A percentile compares a stretch with the other conserved stretches of the same genome.
phyloP scores from a whole-genome alignment of 306 rosid species.

The cucumber (Cucumis sativus) region Cucumber_9930_V3 NC_026659.2:1470501-1471000 shows the following conservation, averaged over 20 bases:
- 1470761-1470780: too few species aligned
- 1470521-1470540: background rate
- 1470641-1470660: background rate
- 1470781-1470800: background rate
- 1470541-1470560: background rate
- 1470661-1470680: background rate
- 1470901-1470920: slow-evolving; percentile 90
- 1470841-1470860: slow-evolving; percentile 6
- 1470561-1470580: background rate
- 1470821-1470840: background rate
- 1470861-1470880: slow-evolving; percentile 88
- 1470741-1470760: too few species aligned
- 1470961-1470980: background rate
- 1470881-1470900: slow-evolving; percentile 61
- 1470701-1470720: background rate
- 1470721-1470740: background rate
- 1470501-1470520: background rate
- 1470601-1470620: background rate
- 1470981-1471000: background rate
- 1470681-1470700: background rate
- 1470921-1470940: slow-evolving; percentile 99
- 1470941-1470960: slow-evolving; percentile 50
- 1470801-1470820: background rate
- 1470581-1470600: background rate
- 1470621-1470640: background rate